Percentiles rank a stretch among this genome's conserved stretches.
These are phyloP conservation scores for Naumovozyma castellii DNA, from an alignment of 805 yeast genomes.

Conservation along the genomic window DNA sequence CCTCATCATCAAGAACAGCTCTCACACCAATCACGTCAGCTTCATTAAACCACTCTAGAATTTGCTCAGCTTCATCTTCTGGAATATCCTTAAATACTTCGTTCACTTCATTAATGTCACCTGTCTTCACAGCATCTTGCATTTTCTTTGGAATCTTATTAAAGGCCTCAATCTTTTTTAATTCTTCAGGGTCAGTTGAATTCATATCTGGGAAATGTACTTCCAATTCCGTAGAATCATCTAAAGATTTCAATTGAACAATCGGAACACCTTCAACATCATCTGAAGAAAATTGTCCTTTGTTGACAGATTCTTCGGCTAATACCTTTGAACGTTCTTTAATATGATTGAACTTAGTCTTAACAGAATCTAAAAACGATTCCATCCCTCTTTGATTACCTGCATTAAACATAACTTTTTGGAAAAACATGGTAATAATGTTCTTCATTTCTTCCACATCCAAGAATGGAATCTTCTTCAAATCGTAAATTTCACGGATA, in stretches of 20 bases:
- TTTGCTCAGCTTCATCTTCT: constrained; percentile 69
- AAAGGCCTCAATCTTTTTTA: constrained; percentile 44
- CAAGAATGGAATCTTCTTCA: constrained; percentile 28
- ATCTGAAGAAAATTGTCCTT: constrained; percentile 34
- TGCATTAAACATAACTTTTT: constrained; percentile 39
- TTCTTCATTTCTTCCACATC: constrained; percentile 29
- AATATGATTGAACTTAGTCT: constrained; percentile 67
- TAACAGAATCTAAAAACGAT: constrained; percentile 67
- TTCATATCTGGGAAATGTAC: constrained; percentile 61
- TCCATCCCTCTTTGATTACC: constrained; percentile 48
- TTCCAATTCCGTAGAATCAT: constrained; percentile 66
- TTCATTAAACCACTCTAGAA: constrained; percentile 64
- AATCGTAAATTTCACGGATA: constrained; percentile 35
- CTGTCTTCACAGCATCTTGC: constrained; percentile 68
- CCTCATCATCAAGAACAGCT: constrained; percentile 63
- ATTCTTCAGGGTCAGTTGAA: constrained; percentile 36
- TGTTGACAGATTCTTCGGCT: constrained; percentile 38
- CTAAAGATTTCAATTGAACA: constrained; percentile 81
- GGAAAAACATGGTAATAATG: constrained; percentile 59
- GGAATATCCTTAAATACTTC: constrained; percentile 65
- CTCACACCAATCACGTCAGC: constrained; percentile 79
- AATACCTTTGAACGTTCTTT: constrained; percentile 61
- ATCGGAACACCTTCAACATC: constrained; percentile 55
- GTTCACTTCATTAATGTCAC: constrained; percentile 69
- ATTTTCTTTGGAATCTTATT: constrained; percentile 47